Evolutionary conservation across 768 basidiomycete genomes (phyloP), one percentile per base, ranked within the genome.

Genomic region (Xerocomellus amylosporus): DNA sequence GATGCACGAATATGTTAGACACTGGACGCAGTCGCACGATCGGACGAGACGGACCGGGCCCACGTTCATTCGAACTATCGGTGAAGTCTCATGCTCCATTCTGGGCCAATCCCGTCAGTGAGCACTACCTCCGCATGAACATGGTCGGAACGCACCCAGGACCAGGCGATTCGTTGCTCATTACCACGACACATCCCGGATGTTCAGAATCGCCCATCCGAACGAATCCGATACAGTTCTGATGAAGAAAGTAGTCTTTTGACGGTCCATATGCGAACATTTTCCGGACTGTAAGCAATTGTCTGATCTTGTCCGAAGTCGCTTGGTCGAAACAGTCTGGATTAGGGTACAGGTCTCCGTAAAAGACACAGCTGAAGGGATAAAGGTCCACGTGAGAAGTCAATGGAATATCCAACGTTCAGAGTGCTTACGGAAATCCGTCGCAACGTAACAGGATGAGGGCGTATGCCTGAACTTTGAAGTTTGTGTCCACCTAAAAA

Each of bases 401-500:
- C 34, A 41, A 37, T 31, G n/a, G 20, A 40, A 30, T 45, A 26
- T 40, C 34, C 38, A 20, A 30, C 41, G 39, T 44, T 52, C 54
- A 22, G 17, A 39, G 10, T 5, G 76, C 88, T 67, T 63, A 92
- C 90, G 90, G 90, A 60, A 88, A 79, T 28, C 90, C 90, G 39
- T 76, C 70, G 37, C 75, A 74, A 56, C 87, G 83, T 44, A 93
- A 76, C 51, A 93, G 76, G 61, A 90, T 88, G 37, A 93, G 67
- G 2, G 91, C 82, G 66, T 93, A 93, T 1, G 91, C 90, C 61
- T 92, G 90, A 31, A 83, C 70, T 69, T 92, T 93, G 75, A 93
- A 92, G 60, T 78, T 77, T 28, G 68, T 70, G 38, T 74, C 79
- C 34, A 93, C 88, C 90, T 92, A 56, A 40, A 41, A 30, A 12